Conservation (phyloP, 805 yeast genomes). For the Metschnikowia amazonensis region DNA sequence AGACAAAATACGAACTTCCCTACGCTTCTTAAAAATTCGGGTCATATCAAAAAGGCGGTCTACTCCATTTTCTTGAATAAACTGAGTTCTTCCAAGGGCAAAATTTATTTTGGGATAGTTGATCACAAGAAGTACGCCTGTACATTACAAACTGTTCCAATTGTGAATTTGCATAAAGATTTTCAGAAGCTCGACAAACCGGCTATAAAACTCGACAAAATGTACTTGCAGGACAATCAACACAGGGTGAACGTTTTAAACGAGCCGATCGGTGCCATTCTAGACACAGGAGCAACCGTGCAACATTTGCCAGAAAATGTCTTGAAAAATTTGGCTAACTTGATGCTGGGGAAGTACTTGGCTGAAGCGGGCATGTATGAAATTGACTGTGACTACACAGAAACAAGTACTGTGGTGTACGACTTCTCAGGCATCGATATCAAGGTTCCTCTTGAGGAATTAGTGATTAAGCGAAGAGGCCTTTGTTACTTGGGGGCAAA, state of each 20-base stretch:
- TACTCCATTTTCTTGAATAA: neutral
- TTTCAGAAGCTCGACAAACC: neutral
- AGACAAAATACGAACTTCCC: neutral
- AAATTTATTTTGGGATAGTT: neutral
- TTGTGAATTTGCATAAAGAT: neutral
- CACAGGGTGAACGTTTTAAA: neutral
- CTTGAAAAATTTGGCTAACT: no score
- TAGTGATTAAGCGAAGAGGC: neutral
- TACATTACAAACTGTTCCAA: neutral
- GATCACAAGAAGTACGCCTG: neutral
- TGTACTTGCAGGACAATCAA: neutral
- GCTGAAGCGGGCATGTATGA: no score
- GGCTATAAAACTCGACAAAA: neutral
- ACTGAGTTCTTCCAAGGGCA: neutral
- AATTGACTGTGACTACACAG: neutral
- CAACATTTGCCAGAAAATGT: no score
- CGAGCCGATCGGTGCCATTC: no score
- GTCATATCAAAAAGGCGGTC: neutral
- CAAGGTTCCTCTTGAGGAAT: neutral
- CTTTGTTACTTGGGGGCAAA: neutral
- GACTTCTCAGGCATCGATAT: neutral
- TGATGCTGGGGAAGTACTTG: neutral
- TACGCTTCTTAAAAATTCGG: neutral
- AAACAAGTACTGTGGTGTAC: neutral
- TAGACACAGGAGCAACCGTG: no score